Evolutionary conservation across 78 protist species (phyloP), one percentile per base, ranked within the genome.

Genomic region (Dictyostelium firmibasis): DNA sequence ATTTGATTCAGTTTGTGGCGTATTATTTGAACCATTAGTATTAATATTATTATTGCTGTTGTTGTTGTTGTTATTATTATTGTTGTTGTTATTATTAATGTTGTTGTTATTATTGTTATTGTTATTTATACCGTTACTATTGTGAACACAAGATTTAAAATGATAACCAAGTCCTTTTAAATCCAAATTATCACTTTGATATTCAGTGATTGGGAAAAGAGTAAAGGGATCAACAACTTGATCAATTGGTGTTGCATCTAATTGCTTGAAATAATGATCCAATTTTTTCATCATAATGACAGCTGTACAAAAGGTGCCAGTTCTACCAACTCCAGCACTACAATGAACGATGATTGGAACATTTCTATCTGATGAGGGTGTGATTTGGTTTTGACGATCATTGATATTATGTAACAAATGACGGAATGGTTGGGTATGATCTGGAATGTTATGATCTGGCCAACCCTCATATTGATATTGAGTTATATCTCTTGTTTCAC

Each of bases 281-380:
- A 92, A 41, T 29, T 77, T 83, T 27, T 82, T 91, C 27, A 88
- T 87, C 44, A 76, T 53, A 1, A 81, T 84, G n/a, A 96, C 97
- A n/a, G 95, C 85, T 18, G 97, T 92, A n/a, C 93, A 89, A 79
- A 96, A 97, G 31, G 97, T 95, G 18, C 98, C 98, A 6, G 97
- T 96, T 62, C 98, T 91, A 7, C 98, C 98, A 43, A 97, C 93
- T 33, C 98, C 98, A 0, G 97, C 98, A 70, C 96, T 81, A 92
- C 98, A 97, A 75, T 97, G 98, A 4, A 96, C 97, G 1, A 97
- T 79, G 7, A 96, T 88, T 9, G 98, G 98, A 11, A 47, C 76
- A 81, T 53, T 1, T 43, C 64, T 27, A 13, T 87, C 72, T 31
- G 43, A 14, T 14, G 47, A 10, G 35, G 35, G 76, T 50, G 2